These are phyloP conservation scores for Agaricus blazei DNA, from an alignment of 768 basidiomycete species.

Conservation along the genomic window DNA sequence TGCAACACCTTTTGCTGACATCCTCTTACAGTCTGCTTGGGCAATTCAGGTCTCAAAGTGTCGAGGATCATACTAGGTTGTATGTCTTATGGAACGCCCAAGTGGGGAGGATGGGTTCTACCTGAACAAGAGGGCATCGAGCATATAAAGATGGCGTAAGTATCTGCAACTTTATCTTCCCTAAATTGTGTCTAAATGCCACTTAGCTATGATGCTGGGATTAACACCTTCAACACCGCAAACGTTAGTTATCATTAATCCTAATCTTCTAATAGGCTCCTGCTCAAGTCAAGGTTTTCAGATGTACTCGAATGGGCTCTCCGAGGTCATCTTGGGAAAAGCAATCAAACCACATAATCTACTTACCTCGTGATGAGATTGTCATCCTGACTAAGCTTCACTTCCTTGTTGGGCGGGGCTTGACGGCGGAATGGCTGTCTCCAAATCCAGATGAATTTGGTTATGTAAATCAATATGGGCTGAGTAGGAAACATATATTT, in stretches of 20 bases:
- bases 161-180: neutral
- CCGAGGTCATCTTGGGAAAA: conserved; percentile 64
- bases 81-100: conserved; percentile 50
- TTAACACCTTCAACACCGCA: conserved; percentile 59
- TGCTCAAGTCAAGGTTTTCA: conserved; percentile 14
- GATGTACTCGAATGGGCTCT: conserved; percentile 63
- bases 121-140: conserved; percentile 46
- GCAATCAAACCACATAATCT: conserved; percentile 57
- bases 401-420: conserved; percentile 21
- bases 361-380: conserved; percentile 63
- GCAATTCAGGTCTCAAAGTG: conserved; percentile 55
- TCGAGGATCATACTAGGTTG: conserved; percentile 64
- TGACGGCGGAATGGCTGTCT: conserved; percentile 2
- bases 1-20: no score
- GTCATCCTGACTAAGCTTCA: conserved; percentile 71
- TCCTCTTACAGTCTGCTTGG: conserved; percentile 32
- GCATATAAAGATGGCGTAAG: conserved; percentile 47
- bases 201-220: conserved; percentile 50
- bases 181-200: no score
- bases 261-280: neutral
- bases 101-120: conserved; percentile 47
- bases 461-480: conserved; percentile 50
- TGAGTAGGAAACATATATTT: conserved; percentile 62
- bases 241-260: conserved; percentile 23
- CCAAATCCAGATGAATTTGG: conserved; percentile 32